Percentiles rank a stretch among this genome's conserved stretches.
Evolutionary conservation across 192 early-diverging fungal species (phyloP).

Genomic region (Ambispora gerdemannii): DNA sequence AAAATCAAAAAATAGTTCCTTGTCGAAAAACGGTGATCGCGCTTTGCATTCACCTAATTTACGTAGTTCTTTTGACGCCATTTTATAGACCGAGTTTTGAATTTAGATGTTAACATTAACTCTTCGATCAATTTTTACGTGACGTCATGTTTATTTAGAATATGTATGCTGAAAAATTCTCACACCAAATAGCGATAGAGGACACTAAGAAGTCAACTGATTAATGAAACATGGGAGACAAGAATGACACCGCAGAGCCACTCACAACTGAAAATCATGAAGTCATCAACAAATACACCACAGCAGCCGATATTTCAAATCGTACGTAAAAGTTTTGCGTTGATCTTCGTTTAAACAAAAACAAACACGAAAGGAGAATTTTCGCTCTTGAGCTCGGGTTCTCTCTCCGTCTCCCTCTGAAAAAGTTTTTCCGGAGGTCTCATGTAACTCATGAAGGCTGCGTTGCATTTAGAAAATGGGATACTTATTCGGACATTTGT

Average conservation of each 20-base stretch:
- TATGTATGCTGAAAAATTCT: no score
- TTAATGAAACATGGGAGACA: slow-evolving; percentile 28
- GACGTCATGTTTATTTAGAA: no score
- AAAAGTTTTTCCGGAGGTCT: background rate
- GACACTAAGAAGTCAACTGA: no score
- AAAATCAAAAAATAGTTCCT: background rate
- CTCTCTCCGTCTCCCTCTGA: background rate
- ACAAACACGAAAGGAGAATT: background rate
- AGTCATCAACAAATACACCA: slow-evolving; percentile 90
- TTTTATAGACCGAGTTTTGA: no score
- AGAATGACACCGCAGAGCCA: slow-evolving; percentile 29
- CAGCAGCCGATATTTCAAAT: slow-evolving; percentile 86
- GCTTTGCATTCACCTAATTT: background rate
- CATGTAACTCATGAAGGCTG: background rate
- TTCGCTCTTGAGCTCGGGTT: background rate
- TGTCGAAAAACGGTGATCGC: no score
- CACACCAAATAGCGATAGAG: no score
- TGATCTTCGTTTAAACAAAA: background rate
- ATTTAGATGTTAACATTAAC: no score
- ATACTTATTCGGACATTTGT: background rate
- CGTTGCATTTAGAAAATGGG: background rate
- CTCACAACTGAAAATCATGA: slow-evolving; percentile 66
- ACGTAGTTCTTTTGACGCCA: background rate
- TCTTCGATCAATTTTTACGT: no score
- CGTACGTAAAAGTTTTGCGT: slow-evolving; percentile 51